Evolutionary conservation across 1,284 basidiomycete species (phyloP).

Genomic region (Sanghuangporus sanghuang): DNA sequence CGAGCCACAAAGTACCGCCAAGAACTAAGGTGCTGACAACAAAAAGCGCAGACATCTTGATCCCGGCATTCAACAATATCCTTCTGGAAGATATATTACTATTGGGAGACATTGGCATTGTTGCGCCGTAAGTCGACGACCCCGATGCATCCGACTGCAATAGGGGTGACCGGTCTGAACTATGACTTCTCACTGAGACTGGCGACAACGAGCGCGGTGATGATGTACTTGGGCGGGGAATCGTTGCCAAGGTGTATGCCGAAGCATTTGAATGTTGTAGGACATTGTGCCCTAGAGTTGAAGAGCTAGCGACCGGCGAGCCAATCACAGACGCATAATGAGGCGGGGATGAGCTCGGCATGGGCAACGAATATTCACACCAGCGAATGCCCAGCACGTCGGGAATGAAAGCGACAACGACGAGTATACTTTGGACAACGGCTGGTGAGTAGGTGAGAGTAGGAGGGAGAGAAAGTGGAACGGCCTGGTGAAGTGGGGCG

Average conservation of each 20-base stretch:
- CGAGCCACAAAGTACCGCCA: slow-evolving; percentile 71
- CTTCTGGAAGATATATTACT: slow-evolving; percentile 40
- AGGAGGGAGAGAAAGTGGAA: not conserved
- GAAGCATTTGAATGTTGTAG: slow-evolving; percentile 40
- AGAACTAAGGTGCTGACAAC: slow-evolving; percentile 63
- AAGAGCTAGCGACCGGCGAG: slow-evolving; percentile 1
- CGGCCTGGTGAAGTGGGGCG: not conserved
- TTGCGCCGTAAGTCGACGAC: slow-evolving; percentile 47
- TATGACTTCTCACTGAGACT: slow-evolving; percentile 6
- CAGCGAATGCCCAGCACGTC: not conserved
- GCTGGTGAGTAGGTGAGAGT: not conserved
- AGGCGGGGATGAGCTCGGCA: slow-evolving; percentile 15
- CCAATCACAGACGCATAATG: slow-evolving; percentile 14
- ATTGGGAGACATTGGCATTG: slow-evolving; percentile 33
- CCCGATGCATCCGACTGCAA: slow-evolving; percentile 29
- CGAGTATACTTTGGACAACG: not conserved
- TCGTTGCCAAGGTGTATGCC: slow-evolving; percentile 58
- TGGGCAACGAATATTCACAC: not conserved
- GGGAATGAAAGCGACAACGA: not conserved
- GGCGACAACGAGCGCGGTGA: slow-evolving; percentile 27
- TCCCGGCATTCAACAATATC: slow-evolving; percentile 70
- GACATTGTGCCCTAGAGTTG: not conserved
- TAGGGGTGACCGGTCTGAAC: slow-evolving; percentile 14
- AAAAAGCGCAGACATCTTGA: slow-evolving; percentile 82
- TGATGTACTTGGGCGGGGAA: slow-evolving; percentile 36